phyloP scores from a whole-genome alignment of 2,329 filamentous ascomycete genomes.

The Dactylellina cionopaga region DNA sequence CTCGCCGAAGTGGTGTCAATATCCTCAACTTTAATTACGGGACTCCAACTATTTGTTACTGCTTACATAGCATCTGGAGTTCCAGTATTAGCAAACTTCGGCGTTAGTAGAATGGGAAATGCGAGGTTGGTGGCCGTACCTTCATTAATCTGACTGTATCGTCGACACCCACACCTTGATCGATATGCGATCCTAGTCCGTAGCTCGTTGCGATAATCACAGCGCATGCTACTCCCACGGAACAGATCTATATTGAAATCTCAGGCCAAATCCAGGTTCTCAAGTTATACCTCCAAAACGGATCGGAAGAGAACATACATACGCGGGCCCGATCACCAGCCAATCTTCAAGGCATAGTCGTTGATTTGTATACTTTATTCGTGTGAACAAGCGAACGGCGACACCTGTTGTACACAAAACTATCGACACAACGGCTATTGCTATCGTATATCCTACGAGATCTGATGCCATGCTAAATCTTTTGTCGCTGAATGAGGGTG shows the following conservation, averaged over 20 bases:
- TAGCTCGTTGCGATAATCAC: too few relatives aligned
- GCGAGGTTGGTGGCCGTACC: background rate
- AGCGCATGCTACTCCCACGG: conserved; percentile 2
- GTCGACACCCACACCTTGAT: background rate
- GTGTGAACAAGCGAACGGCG: background rate
- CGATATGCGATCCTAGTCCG: conserved; percentile 2
- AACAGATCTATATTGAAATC: background rate
- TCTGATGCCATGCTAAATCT: background rate
- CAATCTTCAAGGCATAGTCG: conserved; percentile 1
- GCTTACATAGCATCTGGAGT: conserved; percentile 6
- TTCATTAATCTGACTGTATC: conserved; percentile 8
- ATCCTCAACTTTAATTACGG: background rate
- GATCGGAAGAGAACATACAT: background rate
- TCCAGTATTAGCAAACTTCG: background rate
- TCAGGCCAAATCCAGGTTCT: background rate
- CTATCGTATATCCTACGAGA: background rate
- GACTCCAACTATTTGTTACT: background rate
- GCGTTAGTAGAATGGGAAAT: background rate
- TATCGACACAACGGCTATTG: conserved; percentile 1
- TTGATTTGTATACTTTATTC: conserved; percentile 2
- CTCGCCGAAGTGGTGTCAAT: background rate
- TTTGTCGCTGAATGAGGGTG: conserved; percentile 3
- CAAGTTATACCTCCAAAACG: background rate
- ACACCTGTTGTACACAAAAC: conserved; percentile 8
- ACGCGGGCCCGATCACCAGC: too few relatives aligned